Percentiles rank a stretch among this genome's conserved stretches.
These are phyloP conservation scores for Kwoniella shivajii DNA, from an alignment of 1,284 basidiomycete species.

Conservation along the genomic window DNA sequence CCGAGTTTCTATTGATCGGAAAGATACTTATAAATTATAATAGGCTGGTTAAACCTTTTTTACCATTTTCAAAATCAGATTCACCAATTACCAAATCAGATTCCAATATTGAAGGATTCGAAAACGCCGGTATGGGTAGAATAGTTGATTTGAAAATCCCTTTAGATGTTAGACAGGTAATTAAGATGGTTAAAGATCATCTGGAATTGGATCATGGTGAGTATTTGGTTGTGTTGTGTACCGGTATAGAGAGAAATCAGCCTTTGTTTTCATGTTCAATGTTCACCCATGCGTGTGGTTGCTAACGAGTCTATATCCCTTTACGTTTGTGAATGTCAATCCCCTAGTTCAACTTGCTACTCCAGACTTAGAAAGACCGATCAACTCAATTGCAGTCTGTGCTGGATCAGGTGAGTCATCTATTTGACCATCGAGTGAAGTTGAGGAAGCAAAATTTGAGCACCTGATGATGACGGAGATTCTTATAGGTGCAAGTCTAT, in stretches of 20 bases:
- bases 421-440: neutral
- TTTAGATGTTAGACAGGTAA: slow-evolving; percentile 60
- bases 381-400: slow-evolving; percentile 69
- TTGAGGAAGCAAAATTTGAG: neutral
- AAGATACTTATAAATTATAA: neutral
- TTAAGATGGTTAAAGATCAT: slow-evolving; percentile 68
- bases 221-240: no score
- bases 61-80: slow-evolving; percentile 21
- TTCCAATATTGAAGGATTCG: slow-evolving; percentile 35
- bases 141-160: slow-evolving; percentile 61
- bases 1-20: no score
- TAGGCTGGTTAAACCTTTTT: slow-evolving; percentile 50
- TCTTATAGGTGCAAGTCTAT: slow-evolving; percentile 61
- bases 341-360: slow-evolving; percentile 77
- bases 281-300: neutral
- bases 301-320: neutral
- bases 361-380: slow-evolving; percentile 44
- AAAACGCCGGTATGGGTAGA: slow-evolving; percentile 66
- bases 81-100: slow-evolving; percentile 23
- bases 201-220: slow-evolving; percentile 67
- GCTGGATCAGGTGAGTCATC: slow-evolving; percentile 68
- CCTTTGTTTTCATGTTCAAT: no score
- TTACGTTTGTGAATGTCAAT: neutral
- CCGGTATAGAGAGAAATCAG: no score
- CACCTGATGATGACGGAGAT: neutral